phyloP scores from a whole-genome alignment of 108 stramenopile species.

The Skeletonema costatum region DNA sequence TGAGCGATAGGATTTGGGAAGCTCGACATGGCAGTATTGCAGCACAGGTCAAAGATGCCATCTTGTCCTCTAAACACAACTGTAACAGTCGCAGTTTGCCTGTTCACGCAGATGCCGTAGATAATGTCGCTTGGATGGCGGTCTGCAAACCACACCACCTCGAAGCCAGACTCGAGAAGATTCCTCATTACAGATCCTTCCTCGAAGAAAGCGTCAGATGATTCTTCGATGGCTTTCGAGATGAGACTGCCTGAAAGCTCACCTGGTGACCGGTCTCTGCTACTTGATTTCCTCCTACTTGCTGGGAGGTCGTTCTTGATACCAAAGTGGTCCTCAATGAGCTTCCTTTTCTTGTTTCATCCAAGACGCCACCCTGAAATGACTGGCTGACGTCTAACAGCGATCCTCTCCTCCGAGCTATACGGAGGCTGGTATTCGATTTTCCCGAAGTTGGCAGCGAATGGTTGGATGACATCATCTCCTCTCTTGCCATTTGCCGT shows the following conservation, averaged over 20 bases:
- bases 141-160: slow-evolving; percentile 22
- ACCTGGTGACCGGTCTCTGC: neutral
- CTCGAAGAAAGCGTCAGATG: slow-evolving; percentile 6
- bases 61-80: slow-evolving; percentile 16
- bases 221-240: neutral
- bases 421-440: neutral
- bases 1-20: slow-evolving; percentile 21
- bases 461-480: neutral
- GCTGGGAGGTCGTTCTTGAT: neutral
- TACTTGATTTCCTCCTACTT: neutral
- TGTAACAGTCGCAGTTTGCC: slow-evolving; percentile 1
- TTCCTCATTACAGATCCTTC: slow-evolving; percentile 17
- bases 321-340: slow-evolving; percentile 16
- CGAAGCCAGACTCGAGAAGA: slow-evolving; percentile 11
- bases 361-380: slow-evolving; percentile 8
- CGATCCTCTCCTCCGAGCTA: slow-evolving; percentile 4
- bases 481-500: neutral
- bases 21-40: neutral
- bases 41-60: slow-evolving; percentile 5
- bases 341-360: neutral
- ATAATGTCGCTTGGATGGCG: slow-evolving; percentile 13
- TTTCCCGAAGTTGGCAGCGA: neutral
- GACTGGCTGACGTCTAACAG: neutral
- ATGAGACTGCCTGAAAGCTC: slow-evolving; percentile 5
- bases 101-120: slow-evolving; percentile 21